These are phyloP conservation scores for Apiotrichum akiyoshidainum DNA, from an alignment of 1,284 basidiomycete genomes.

Conservation along the genomic window DNA sequence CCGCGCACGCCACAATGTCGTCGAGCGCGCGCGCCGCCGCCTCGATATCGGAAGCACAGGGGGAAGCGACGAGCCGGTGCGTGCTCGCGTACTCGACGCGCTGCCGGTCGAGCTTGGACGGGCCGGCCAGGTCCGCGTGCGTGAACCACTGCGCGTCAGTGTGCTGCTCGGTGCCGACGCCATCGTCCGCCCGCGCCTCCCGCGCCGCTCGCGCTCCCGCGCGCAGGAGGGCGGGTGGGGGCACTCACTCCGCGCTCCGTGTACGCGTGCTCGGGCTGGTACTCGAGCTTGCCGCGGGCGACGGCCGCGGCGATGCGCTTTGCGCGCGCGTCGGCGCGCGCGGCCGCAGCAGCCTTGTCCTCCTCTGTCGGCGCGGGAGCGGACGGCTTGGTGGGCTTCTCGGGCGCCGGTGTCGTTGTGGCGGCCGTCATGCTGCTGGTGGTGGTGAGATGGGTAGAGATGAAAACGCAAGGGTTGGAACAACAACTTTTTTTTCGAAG, in stretches of 20 bases:
- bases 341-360: neutral
- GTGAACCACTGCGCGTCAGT: conserved; percentile 14
- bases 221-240: neutral
- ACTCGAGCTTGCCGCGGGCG: conserved; percentile 37
- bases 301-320: conserved; percentile 42
- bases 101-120: conserved; percentile 31
- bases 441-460: neutral
- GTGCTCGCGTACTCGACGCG: conserved; percentile 18
- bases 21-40: conserved; percentile 2
- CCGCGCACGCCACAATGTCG: conserved; percentile 11
- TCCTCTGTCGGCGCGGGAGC: neutral
- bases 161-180: no score
- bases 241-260: conserved; percentile 40
- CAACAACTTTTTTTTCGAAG: neutral
- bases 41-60: neutral
- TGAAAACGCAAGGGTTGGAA: neutral
- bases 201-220: no score
- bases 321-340: conserved; percentile 22
- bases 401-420: neutral
- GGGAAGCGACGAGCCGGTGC: neutral
- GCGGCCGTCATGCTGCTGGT: neutral
- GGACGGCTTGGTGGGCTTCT: no score
- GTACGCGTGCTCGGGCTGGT: conserved; percentile 41
- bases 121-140: conserved; percentile 12
- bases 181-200: no score